These are phyloP conservation scores for Solanum tarijense DNA, from an alignment of 257 asterid species.

Conservation along the genomic window DNA sequence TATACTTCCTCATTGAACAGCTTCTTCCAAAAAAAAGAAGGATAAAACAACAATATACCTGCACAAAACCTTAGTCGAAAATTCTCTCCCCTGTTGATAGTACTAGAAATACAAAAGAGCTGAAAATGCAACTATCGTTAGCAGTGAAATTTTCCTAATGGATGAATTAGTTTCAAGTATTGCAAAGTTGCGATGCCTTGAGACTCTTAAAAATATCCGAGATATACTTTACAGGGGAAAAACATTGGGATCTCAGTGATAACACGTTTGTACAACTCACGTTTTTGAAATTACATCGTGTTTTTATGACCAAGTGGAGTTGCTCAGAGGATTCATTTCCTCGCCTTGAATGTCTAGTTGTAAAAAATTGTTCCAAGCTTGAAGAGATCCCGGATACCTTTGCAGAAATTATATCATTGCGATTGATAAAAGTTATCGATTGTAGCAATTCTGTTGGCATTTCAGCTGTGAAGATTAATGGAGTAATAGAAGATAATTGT, in stretches of 20 bases:
- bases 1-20: too few relatives aligned
- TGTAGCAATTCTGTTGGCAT: too few relatives aligned
- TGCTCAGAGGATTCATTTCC: neutral
- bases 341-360: fast-evolving
- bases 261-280: fast-evolving
- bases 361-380: too few relatives aligned
- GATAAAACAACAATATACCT: too few relatives aligned
- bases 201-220: neutral
- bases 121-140: too few relatives aligned
- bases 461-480: too few relatives aligned
- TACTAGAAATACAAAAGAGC: too few relatives aligned
- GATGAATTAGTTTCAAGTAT: neutral
- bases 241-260: neutral
- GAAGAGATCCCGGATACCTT: neutral
- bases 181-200: neutral
- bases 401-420: fast-evolving
- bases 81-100: too few relatives aligned
- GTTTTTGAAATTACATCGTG: neutral
- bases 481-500: too few relatives aligned
- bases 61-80: too few relatives aligned
- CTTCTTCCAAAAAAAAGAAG: too few relatives aligned
- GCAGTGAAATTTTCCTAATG: neutral
- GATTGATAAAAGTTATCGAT: too few relatives aligned
- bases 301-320: neutral
- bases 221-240: neutral